A percentile compares a stretch with the other conserved stretches of the same genome.
Conservation (phyloP, 2,329 filamentous ascomycete genomes). For the Thielaviopsis populi region DNA sequence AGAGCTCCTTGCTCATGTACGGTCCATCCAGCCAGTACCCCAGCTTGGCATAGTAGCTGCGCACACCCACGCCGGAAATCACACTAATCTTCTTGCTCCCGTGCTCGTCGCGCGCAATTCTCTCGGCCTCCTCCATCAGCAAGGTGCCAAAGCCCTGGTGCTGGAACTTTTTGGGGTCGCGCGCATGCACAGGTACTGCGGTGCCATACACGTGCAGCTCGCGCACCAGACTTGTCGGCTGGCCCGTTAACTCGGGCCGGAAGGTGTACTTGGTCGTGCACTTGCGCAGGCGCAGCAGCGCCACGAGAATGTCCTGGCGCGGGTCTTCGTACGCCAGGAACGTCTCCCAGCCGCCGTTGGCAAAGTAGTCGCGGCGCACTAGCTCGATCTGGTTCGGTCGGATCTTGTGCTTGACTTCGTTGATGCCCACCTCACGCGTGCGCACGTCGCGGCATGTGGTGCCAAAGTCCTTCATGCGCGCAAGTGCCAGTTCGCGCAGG, state of each 20-base stretch:
- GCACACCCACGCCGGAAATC: constrained; percentile 92
- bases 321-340: constrained; percentile 97
- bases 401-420: constrained; percentile 98
- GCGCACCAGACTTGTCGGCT: constrained; percentile 81
- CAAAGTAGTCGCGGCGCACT: constrained; percentile 80
- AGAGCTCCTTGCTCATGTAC: constrained; percentile 48
- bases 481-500: constrained; percentile 77
- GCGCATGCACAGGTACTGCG: constrained; percentile 89
- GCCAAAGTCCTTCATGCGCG: constrained; percentile 98
- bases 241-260: constrained; percentile 67
- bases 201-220: constrained; percentile 95
- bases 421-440: constrained; percentile 92
- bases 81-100: constrained; percentile 89
- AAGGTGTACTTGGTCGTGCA: constrained; percentile 88
- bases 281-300: constrained; percentile 72
- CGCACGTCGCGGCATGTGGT: constrained; percentile 93
- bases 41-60: constrained; percentile 86
- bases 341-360: constrained; percentile 96
- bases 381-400: constrained; percentile 91
- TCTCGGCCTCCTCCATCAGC: constrained; percentile 93
- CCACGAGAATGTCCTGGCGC: constrained; percentile 95
- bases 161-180: constrained; percentile 93
- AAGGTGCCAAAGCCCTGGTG: constrained; percentile 94
- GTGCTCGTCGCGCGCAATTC: constrained; percentile 88
- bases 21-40: constrained; percentile 90